Conservation (phyloP, 768 basidiomycete genomes). For the Suillus subluteus region DNA sequence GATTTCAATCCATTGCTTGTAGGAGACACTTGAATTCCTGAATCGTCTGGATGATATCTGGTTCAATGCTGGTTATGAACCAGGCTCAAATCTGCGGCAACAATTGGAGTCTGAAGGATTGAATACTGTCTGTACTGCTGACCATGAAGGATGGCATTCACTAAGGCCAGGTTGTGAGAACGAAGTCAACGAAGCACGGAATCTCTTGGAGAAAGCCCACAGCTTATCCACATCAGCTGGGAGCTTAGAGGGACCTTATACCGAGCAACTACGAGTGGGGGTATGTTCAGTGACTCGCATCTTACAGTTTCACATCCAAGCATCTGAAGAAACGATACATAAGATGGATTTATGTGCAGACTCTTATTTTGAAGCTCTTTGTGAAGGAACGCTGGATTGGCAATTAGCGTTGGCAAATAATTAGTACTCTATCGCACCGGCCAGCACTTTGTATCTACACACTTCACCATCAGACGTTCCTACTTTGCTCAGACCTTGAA, state of each 20-base stretch:
- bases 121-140: neutral
- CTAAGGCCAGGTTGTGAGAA: neutral
- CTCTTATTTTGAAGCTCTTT: neutral
- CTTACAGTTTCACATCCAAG: neutral
- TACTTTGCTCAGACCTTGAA: no score
- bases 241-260: slow-evolving; percentile 1
- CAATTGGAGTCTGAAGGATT: neutral
- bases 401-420: neutral
- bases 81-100: neutral
- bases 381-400: neutral
- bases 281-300: neutral
- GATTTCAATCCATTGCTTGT: neutral
- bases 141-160: neutral
- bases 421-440: neutral
- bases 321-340: neutral
- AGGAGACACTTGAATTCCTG: neutral
- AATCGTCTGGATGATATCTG: neutral
- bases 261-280: neutral
- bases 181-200: neutral
- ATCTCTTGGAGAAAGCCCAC: neutral
- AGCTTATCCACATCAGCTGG: neutral
- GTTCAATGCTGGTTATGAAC: slow-evolving; percentile 1
- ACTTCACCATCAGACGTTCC: no score
- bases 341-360: neutral
- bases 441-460: no score